Base-by-base conservation (phyloP, 2,329 filamentous ascomycete genomes). In the Gnomoniopsis sp. region DNA sequence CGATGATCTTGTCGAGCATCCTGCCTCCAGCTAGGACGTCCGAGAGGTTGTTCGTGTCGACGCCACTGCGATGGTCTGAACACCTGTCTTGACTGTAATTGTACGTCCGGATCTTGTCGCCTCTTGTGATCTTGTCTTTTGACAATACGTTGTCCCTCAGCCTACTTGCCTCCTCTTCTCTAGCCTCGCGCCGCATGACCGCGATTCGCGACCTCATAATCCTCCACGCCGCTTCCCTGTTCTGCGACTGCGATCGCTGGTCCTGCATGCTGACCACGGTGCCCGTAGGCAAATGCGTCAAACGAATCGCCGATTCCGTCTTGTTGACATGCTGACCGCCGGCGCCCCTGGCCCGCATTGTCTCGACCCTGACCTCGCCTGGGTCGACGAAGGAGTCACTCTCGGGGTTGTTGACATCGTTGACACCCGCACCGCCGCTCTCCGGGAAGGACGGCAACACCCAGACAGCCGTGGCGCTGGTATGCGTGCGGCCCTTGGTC, bases 301-400 rank as follows among this genome's bases (percentile, higher is more conserved):
- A 80, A 11, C 95, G 88, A 62, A 99, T 90, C 3, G 95, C 95
- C 33, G 91, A 96, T 76, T 99, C 95, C 0, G 95, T 99, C 72
- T 93, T 97, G 77, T 99, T 99, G 70, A 99, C 95, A 74, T 99
- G 95, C 77, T 99, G 95, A 1, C 95, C 95, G 34, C 95, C 95
- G 0, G 95, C 93, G 60, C 95, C 95, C 49, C 91, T 81, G 0
- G 95, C 92, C 17, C 93, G 84, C 93, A 98, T 96, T 61, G 92
- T 91, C 70, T 99, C 95, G 21, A 85, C 79, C 53, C 82, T 82
- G 23, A 99, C 91, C 60, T 99, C 93, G 61, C 86, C 82, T 6
- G 90, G 86, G 69, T 96, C 86, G 60, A 99, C 82, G 75, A 93
- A 96, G 75, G 96, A 97, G 70, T 97, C 90, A 72, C 90, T 96